Conservation (phyloP, 768 basidiomycete species). For the Naganishia onofrii region DNA sequence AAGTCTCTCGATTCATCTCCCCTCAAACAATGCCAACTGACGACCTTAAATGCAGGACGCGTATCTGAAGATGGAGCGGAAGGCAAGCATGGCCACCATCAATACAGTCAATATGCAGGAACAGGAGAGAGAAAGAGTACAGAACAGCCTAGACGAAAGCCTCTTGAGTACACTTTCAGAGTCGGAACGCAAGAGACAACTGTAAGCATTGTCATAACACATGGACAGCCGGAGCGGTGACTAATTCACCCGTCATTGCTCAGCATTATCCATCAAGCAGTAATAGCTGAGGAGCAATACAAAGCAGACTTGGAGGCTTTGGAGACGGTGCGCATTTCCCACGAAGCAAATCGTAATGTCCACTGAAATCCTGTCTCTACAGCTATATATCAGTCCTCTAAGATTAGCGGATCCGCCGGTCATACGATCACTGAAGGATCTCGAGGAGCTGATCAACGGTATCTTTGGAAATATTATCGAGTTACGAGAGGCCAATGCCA, state of each 20-base stretch:
- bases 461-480: slow-evolving; percentile 91
- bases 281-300: slow-evolving; percentile 84
- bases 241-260: not conserved
- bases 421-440: slow-evolving; percentile 58
- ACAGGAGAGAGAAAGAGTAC: slow-evolving; percentile 18
- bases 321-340: slow-evolving; percentile 62
- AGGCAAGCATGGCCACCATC: slow-evolving; percentile 9
- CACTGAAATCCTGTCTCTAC: not conserved
- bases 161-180: slow-evolving; percentile 57
- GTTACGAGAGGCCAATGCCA: slow-evolving; percentile 78
- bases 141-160: slow-evolving; percentile 20
- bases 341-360: not conserved
- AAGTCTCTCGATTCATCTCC: slow-evolving; percentile 30
- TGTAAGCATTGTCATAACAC: slow-evolving; percentile 1
- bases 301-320: slow-evolving; percentile 79
- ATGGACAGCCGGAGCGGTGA: not conserved
- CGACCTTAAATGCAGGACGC: not conserved
- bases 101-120: slow-evolving; percentile 13
- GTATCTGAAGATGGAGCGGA: slow-evolving; percentile 17
- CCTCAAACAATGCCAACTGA: not conserved
- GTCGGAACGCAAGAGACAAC: slow-evolving; percentile 79
- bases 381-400: slow-evolving; percentile 77
- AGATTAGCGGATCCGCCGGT: slow-evolving; percentile 72
- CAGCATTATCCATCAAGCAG: slow-evolving; percentile 79
- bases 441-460: slow-evolving; percentile 92